phyloP scores from a whole-genome alignment of 306 rosid genomes.

The Heteromeles arbutifolia region DNA sequence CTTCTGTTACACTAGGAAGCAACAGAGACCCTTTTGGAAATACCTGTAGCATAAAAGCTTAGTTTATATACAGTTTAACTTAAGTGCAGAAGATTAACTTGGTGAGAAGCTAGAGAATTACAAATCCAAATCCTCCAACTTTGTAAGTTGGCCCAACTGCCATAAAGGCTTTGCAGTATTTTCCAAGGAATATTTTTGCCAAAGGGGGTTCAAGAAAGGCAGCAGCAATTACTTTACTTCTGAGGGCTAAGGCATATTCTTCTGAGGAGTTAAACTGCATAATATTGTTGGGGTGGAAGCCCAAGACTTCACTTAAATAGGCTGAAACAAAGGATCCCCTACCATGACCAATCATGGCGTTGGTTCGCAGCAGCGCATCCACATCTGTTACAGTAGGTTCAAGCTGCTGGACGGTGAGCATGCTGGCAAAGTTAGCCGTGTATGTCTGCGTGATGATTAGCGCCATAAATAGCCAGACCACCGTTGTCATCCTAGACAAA shows the following conservation, averaged over 20 bases:
- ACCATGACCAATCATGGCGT: slow-evolving; percentile 29
- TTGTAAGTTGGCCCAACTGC: slow-evolving; percentile 28
- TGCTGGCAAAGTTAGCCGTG: slow-evolving; percentile 42
- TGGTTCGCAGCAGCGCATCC: slow-evolving; percentile 13
- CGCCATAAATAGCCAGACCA: slow-evolving; percentile 47
- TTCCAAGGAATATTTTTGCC: slow-evolving; percentile 40
- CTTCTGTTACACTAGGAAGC: slow-evolving; percentile 22
- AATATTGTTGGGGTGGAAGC: slow-evolving; percentile 1
- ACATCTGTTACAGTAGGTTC: slow-evolving; percentile 33
- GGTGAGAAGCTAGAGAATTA: neutral
- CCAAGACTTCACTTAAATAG: slow-evolving; percentile 24
- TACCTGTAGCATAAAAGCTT: slow-evolving; percentile 18
- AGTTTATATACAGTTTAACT: neutral
- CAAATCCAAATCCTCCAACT: slow-evolving; percentile 42
- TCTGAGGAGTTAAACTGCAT: slow-evolving; percentile 15
- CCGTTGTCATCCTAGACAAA: slow-evolving; percentile 39
- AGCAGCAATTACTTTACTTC: slow-evolving; percentile 33
- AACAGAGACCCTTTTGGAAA: slow-evolving; percentile 32
- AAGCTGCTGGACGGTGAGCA: slow-evolving; percentile 39
- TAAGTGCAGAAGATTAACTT: neutral
- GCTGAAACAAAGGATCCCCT: slow-evolving; percentile 27
- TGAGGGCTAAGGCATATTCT: slow-evolving; percentile 33
- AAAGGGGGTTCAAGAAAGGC: slow-evolving; percentile 34
- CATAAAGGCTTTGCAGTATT: slow-evolving; percentile 31
- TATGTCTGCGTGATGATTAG: slow-evolving; percentile 40